Percentiles rank a stretch among this genome's conserved stretches.
Evolutionary conservation across 495 filamentous ascomycete species (phyloP).

Genomic region (Bacidia rubella): DNA sequence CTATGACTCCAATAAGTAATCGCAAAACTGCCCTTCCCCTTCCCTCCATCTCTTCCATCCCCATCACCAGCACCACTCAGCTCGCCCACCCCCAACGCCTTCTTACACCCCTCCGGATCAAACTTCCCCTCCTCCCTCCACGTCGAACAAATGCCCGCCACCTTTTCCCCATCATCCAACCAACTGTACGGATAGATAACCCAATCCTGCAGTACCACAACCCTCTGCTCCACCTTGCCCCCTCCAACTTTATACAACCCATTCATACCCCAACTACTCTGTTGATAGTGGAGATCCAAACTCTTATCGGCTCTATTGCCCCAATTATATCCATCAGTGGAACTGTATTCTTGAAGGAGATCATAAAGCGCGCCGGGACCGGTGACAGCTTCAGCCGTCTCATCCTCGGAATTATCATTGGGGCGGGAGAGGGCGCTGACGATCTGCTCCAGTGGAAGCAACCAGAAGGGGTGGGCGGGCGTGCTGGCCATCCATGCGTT

Average conservation of each 20-base stretch:
- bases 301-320: background rate
- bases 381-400: constrained; percentile 6
- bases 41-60: background rate
- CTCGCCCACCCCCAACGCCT: constrained; percentile 4
- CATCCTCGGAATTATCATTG: too few relatives aligned
- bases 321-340: background rate
- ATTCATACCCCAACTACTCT: background rate
- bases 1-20: constrained; percentile 19
- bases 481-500: constrained; percentile 19
- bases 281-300: constrained; percentile 9
- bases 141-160: constrained; percentile 2
- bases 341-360: constrained; percentile 3
- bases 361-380: constrained; percentile 9
- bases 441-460: constrained; percentile 10
- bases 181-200: constrained; percentile 17
- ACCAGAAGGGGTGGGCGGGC: constrained; percentile 17
- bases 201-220: constrained; percentile 13
- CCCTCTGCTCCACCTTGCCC: background rate
- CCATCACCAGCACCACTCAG: background rate
- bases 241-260: background rate
- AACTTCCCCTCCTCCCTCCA: constrained; percentile 5
- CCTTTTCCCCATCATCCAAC: constrained; percentile 7
- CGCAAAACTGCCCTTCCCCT: constrained; percentile 11
- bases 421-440: background rate
- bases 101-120: constrained; percentile 12